Conservation (phyloP, 371 early-diverging fungal genomes). For the Dinochytrium kinnereticum region DNA sequence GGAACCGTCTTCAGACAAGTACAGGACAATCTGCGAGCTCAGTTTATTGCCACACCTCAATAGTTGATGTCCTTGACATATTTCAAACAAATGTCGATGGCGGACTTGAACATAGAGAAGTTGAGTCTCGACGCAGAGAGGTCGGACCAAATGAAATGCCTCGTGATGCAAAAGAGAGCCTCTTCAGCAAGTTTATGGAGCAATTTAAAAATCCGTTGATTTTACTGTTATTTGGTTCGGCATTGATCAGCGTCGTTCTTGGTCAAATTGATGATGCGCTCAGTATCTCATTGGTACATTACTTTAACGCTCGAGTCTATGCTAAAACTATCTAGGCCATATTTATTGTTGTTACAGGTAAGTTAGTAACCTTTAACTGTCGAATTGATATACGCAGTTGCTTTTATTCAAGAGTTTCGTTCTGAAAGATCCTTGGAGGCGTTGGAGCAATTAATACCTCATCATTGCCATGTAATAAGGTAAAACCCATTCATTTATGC, state of each 20-base stretch:
- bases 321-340: slow-evolving; percentile 66
- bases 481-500: slow-evolving; percentile 31
- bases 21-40: not conserved
- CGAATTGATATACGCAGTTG: slow-evolving; percentile 59
- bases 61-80: not conserved
- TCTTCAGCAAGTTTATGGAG: slow-evolving; percentile 72
- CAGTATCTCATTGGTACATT: slow-evolving; percentile 87
- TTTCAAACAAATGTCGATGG: not conserved
- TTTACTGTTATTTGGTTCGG: slow-evolving; percentile 85
- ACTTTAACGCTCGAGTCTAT: not conserved
- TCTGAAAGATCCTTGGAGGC: slow-evolving; percentile 87
- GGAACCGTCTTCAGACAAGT: not conserved
- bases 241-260: slow-evolving; percentile 80
- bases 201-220: slow-evolving; percentile 86
- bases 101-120: slow-evolving; percentile 28
- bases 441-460: slow-evolving; percentile 85
- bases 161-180: slow-evolving; percentile 59
- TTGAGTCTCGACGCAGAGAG: slow-evolving; percentile 23
- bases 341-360: slow-evolving; percentile 84
- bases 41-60: not conserved
- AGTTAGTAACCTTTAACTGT: not conserved
- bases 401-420: slow-evolving; percentile 89
- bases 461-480: slow-evolving; percentile 81
- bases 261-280: slow-evolving; percentile 93
- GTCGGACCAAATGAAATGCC: slow-evolving; percentile 65